A percentile compares a stretch with the other conserved stretches of the same genome.
These are phyloP conservation scores for Leucocoprinus leucothites DNA, from an alignment of 768 basidiomycete species.

Conservation along the genomic window DNA sequence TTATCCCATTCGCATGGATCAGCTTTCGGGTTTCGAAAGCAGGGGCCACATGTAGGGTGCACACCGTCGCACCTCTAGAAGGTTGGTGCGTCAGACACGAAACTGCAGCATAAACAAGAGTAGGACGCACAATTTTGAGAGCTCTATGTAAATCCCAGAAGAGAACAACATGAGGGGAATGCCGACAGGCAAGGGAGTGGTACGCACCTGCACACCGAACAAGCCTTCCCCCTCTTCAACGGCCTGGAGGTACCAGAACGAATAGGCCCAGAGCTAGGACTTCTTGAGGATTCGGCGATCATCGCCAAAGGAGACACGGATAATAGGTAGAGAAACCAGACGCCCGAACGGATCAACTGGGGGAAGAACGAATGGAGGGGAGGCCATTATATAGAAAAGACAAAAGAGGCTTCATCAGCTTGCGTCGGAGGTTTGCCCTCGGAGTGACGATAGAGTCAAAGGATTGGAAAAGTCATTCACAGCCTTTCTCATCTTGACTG, in stretches of 20 bases:
- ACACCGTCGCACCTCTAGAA: constrained; percentile 61
- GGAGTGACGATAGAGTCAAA: constrained; percentile 1
- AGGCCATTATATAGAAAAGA: constrained; percentile 32
- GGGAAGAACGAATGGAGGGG: constrained; percentile 18
- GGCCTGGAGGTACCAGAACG: constrained; percentile 33
- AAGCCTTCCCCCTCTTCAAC: constrained; percentile 51
- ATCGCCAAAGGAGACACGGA: constrained; percentile 29
- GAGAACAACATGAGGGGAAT: constrained; percentile 5
- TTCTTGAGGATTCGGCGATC: constrained; percentile 34
- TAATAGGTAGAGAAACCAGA: constrained; percentile 16
- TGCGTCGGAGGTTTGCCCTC: constrained; percentile 7
- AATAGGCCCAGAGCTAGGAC: constrained; percentile 26
- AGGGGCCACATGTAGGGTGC: constrained; percentile 64
- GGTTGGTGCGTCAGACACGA: constrained; percentile 2
- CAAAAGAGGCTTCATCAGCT: not conserved
- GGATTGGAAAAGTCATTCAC: not conserved
- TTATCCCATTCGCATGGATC: constrained; percentile 75
- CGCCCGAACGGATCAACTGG: constrained; percentile 36
- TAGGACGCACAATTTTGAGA: constrained; percentile 45
- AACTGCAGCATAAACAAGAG: not conserved
- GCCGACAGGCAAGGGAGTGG: not conserved
- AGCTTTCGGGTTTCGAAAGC: constrained; percentile 52
- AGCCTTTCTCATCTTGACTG: not conserved
- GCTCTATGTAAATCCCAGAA: constrained; percentile 32
- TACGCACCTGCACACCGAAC: constrained; percentile 49